Evolutionary conservation across 305 asterid species (phyloP).

Genomic region (Fraxinus sp.): DNA sequence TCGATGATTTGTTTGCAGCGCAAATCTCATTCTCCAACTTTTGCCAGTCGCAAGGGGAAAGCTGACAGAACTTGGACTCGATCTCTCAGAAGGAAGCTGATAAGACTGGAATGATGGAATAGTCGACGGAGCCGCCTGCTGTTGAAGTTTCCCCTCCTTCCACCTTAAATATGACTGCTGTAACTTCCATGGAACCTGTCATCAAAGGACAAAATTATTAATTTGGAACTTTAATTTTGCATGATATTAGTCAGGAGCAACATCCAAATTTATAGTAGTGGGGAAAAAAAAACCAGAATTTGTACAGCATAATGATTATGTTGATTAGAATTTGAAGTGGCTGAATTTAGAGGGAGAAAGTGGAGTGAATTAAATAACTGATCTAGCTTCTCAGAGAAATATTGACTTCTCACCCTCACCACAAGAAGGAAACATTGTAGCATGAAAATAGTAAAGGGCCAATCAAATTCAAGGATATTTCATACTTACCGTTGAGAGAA

Average conservation of each 20-base stretch:
- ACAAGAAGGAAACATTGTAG: background rate
- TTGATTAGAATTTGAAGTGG: background rate
- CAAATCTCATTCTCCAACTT: conserved; percentile 51
- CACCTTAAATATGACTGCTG: conserved; percentile 48
- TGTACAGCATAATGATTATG: background rate
- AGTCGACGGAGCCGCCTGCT: conserved; percentile 20
- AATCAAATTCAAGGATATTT: conserved; percentile 7
- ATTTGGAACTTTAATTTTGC: background rate
- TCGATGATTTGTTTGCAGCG: conserved; percentile 26
- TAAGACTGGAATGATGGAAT: conserved; percentile 4
- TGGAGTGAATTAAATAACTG: background rate
- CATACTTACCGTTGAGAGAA: conserved; percentile 53
- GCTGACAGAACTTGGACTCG: conserved; percentile 29
- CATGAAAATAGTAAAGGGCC: background rate
- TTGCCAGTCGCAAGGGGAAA: conserved; percentile 34
- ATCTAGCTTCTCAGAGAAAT: background rate
- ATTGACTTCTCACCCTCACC: background rate
- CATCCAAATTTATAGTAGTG: background rate
- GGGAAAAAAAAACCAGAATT: background rate
- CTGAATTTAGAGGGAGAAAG: background rate
- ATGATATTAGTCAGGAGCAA: background rate
- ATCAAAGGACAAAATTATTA: background rate
- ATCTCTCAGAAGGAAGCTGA: conserved; percentile 25
- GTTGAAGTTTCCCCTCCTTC: conserved; percentile 42
- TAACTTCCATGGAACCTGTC: conserved; percentile 65